phyloP scores from a whole-genome alignment of 2,329 filamentous ascomycete species.

The Cladosporium halotolerans region DNA sequence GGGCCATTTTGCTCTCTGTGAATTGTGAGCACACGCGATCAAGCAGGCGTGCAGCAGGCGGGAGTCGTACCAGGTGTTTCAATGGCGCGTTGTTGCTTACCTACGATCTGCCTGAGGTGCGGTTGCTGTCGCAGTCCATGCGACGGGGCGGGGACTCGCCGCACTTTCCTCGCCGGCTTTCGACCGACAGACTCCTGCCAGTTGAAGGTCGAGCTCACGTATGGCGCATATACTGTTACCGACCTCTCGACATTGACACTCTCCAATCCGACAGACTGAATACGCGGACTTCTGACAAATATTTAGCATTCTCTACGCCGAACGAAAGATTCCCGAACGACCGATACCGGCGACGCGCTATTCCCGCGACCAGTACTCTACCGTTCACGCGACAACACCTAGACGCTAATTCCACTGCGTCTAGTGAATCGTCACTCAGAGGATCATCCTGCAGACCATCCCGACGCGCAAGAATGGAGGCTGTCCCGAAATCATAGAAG shows the following conservation, averaged over 20 bases:
- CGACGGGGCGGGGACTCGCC: background rate
- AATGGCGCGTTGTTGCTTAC: constrained; percentile 11
- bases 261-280: no score
- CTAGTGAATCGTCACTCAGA: background rate
- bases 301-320: no score
- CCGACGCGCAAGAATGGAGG: no score
- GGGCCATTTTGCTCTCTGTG: constrained; percentile 39
- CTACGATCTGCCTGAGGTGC: constrained; percentile 9
- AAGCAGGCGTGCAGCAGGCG: background rate
- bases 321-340: no score
- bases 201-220: no score
- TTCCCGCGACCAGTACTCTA: constrained; percentile 4
- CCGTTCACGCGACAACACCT: constrained; percentile 1
- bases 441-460: no score
- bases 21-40: background rate
- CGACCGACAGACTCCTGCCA: no score
- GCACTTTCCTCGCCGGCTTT: background rate
- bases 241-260: no score
- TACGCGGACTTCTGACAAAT: no score
- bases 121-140: background rate
- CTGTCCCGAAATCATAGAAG: no score
- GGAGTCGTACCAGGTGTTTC: constrained; percentile 8
- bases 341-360: background rate
- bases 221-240: no score
- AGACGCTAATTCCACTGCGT: constrained; percentile 4